Evolutionary conservation across 179 eudicot species (phyloP).

Genomic region (Heliamphora pulchella): DNA sequence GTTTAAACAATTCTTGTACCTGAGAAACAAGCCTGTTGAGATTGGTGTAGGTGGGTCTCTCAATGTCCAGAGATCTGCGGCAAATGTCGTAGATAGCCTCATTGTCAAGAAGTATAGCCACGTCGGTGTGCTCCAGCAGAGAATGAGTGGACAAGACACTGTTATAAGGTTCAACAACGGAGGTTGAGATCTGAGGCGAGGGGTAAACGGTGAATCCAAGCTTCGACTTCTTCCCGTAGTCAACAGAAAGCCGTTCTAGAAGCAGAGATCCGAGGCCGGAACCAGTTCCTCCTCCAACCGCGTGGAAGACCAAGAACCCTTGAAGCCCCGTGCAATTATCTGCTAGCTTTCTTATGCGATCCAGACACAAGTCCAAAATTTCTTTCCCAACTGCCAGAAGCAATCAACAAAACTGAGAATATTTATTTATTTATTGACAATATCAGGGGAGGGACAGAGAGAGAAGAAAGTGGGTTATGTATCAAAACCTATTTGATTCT

Average conservation of each 20-base stretch:
- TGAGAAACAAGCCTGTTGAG: conserved; percentile 72
- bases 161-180: conserved; percentile 28
- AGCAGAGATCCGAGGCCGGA: conserved; percentile 66
- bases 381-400: conserved; percentile 43
- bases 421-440: too few relatives aligned
- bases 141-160: conserved; percentile 58
- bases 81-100: conserved; percentile 72
- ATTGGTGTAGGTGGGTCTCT: conserved; percentile 63
- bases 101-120: conserved; percentile 56
- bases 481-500: too few relatives aligned
- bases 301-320: conserved; percentile 60
- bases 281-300: conserved; percentile 69
- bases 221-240: conserved; percentile 60
- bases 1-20: conserved; percentile 22
- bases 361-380: conserved; percentile 58
- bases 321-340: conserved; percentile 69
- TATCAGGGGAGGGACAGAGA: too few relatives aligned
- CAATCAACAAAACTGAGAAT: not conserved
- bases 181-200: conserved; percentile 62
- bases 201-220: conserved; percentile 64
- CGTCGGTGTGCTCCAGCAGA: conserved; percentile 67
- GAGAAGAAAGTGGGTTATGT: too few relatives aligned
- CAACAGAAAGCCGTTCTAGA: conserved; percentile 57
- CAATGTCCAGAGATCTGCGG: conserved; percentile 60
- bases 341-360: conserved; percentile 58